Evolutionary conservation across 805 yeast species (phyloP).

Genomic region (Ogataea zsoltii): DNA sequence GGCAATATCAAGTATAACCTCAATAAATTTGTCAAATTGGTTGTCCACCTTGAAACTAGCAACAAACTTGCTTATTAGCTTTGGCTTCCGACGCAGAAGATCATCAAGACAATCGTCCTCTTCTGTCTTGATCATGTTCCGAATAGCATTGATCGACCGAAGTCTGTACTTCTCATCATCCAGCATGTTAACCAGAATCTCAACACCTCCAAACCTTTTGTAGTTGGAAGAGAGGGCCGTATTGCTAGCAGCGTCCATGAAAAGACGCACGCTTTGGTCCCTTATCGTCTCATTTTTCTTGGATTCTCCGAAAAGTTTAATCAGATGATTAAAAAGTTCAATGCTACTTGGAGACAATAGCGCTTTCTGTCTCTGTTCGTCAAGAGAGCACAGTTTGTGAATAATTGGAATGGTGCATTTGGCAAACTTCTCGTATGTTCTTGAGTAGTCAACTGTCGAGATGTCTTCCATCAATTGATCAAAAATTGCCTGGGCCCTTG

Average conservation of each 20-base stretch:
- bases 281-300: conserved; percentile 7
- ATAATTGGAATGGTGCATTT: conserved; percentile 17
- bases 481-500: conserved; percentile 18
- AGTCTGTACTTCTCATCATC: conserved; percentile 14
- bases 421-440: conserved; percentile 14
- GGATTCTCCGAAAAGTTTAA: conserved; percentile 7
- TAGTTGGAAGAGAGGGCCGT: conserved; percentile 8
- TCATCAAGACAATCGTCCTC: conserved; percentile 20
- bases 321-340: conserved; percentile 14
- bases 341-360: conserved; percentile 18
- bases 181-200: conserved; percentile 16
- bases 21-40: conserved; percentile 13
- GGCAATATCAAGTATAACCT: conserved; percentile 11
- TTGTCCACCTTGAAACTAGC: conserved; percentile 13
- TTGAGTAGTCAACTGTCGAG: conserved; percentile 14
- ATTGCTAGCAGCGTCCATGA: conserved; percentile 19
- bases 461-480: conserved; percentile 21
- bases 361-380: conserved; percentile 15
- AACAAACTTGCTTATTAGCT: conserved; percentile 14
- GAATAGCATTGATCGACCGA: conserved; percentile 11
- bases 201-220: conserved; percentile 17
- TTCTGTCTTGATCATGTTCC: conserved; percentile 9
- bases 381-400: conserved; percentile 16
- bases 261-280: conserved; percentile 15
- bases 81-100: conserved; percentile 13